Base-by-base conservation (phyloP, 2,329 filamentous ascomycete genomes). In the Apiospora hydei region DNA sequence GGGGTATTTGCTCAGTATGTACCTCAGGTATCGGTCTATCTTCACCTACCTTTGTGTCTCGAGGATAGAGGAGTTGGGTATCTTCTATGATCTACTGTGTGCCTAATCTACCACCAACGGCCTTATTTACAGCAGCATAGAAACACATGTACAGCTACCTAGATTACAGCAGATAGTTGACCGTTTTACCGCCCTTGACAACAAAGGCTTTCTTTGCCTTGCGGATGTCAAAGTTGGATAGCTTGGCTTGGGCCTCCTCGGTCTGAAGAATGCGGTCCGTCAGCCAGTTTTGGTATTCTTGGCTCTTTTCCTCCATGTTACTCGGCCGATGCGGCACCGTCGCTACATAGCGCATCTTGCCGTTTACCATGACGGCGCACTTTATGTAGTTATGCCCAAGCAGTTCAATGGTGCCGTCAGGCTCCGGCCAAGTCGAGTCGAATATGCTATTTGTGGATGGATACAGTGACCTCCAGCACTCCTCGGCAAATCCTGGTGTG, bases 341-440 rank as follows among this genome's bases (percentile, higher is more conserved):
- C n/a, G 92, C 87, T 0, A 89, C 89, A 74, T 92, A 92, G 49
- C 90, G 90, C 74, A 93, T 82, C 81, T 92, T 95, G n/a, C 94
- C 94, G 78, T 97, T 94, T 73, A 97, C 83, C 78, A 95, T 92
- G 21, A 97, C 90, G 0, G 92, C 92, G 75, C 90, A 93, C 4
- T 80, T 83, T 80, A 87, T 82, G 74, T 82, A 84, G 74, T 85
- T 81, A 70, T 86, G 82, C 76, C 87, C 83, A 75, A 91, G 80
- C 75, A 88, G 78, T 75, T 85, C 79, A 71, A 86, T 76, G 67
- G 86, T 86, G 38, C 84, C 86, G 74, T 92, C 89, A 3, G 83
- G 78, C 0, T 75, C 79, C 0, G 93, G 93, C 84, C 94, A 96
- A 0, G 80, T 79, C 0, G 81, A 78, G n/a, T 75, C 71, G 75